Conservation (phyloP, 345 rosid species). For the Erucastrum elatum region DNA sequence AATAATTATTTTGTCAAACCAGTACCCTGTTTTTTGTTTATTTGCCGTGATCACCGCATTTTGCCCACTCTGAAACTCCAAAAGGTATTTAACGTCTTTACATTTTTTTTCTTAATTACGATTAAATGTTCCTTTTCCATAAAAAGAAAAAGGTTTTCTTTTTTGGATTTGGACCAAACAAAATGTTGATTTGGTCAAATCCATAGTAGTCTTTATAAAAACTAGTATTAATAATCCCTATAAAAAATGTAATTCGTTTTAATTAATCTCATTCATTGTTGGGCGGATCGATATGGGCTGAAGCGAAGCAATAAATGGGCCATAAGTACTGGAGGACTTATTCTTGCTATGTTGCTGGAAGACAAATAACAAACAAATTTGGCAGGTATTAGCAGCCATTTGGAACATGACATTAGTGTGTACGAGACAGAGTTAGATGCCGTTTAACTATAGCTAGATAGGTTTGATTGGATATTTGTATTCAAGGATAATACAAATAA, state of each 20-base stretch:
- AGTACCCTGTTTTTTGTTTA: slow-evolving; percentile 4
- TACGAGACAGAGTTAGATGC: not conserved
- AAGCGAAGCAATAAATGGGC: slow-evolving; percentile 11
- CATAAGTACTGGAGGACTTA: not conserved
- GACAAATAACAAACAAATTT: not conserved
- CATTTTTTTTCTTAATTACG: not conserved
- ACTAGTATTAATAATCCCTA: not conserved
- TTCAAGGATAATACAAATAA: not conserved
- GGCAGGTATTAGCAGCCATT: not conserved
- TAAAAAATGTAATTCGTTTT: not conserved
- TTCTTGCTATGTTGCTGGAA: not conserved
- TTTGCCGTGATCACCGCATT: slow-evolving; percentile 38
- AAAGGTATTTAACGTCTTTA: slow-evolving; percentile 16
- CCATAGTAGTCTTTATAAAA: not conserved
- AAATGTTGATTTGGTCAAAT: slow-evolving; percentile 17
- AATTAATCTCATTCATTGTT: not conserved
- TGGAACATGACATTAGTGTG: not conserved
- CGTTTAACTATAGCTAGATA: not conserved
- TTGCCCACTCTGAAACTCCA: slow-evolving; percentile 26
- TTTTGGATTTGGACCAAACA: not conserved
- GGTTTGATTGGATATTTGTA: not conserved
- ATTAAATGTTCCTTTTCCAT: slow-evolving; percentile 8
- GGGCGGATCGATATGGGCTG: not conserved
- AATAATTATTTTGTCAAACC: slow-evolving; percentile 11
- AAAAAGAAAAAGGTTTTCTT: not conserved